Evolutionary conservation across 1,284 basidiomycete genomes (phyloP).

Genomic region (Tilletia indica): DNA sequence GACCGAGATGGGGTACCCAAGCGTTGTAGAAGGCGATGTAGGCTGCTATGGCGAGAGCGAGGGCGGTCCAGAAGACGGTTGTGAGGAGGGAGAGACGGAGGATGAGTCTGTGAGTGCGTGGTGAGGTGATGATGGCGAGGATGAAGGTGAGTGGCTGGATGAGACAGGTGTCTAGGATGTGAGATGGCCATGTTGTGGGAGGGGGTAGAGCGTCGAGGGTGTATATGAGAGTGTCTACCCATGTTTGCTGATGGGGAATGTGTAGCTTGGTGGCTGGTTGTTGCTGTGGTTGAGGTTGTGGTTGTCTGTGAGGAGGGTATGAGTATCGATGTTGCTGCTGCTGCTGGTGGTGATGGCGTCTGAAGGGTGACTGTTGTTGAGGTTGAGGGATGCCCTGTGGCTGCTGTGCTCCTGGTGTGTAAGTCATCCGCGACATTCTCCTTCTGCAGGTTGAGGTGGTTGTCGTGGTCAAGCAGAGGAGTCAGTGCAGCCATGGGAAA

Average conservation of each 20-base stretch:
- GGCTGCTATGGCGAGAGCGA: constrained; percentile 42
- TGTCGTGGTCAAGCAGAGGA: not conserved
- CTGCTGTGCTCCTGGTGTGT: not conserved
- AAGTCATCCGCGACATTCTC: constrained; percentile 13
- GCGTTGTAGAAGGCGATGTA: constrained; percentile 53
- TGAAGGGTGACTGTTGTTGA: not conserved
- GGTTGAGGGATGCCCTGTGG: not conserved
- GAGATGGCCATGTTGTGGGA: constrained; percentile 36
- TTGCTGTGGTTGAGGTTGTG: not conserved
- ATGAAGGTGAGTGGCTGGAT: constrained; percentile 34
- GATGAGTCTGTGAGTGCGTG: constrained; percentile 47
- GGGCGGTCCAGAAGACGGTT: constrained; percentile 40
- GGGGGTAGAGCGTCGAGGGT: constrained; percentile 34
- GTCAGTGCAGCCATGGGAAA: no score
- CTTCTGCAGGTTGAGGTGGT: not conserved
- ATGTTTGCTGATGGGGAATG: not conserved
- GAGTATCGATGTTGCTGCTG: not conserved
- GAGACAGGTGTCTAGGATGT: constrained; percentile 30
- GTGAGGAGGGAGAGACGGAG: constrained; percentile 45
- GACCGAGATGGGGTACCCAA: constrained; percentile 49
- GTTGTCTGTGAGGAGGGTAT: not conserved
- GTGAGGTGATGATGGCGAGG: constrained; percentile 42
- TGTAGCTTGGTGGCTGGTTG: not conserved
- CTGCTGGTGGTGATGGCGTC: not conserved
- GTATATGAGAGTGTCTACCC: constrained; percentile 19